Evolutionary conservation across 306 rosid genomes (phyloP).

Genomic region (Boehmeria nivea): DNA sequence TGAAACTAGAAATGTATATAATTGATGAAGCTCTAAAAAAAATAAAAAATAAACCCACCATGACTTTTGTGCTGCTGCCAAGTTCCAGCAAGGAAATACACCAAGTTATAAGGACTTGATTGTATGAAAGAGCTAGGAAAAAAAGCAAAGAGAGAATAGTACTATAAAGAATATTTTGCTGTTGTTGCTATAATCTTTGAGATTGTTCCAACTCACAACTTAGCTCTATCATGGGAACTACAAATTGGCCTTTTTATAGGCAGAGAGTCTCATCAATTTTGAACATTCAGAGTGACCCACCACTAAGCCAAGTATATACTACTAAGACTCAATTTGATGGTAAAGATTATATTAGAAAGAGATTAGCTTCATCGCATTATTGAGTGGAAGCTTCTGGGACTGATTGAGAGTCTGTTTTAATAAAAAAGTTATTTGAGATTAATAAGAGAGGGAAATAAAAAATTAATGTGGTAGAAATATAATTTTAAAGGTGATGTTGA

Average conservation of each 20-base stretch:
- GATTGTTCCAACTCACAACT: slow-evolving; percentile 7
- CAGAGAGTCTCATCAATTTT: slow-evolving; percentile 18
- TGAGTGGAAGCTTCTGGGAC: slow-evolving; percentile 39
- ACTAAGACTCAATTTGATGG: slow-evolving; percentile 16
- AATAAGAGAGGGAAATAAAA: not conserved
- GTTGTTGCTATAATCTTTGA: too few relatives aligned
- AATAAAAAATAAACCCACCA: not conserved
- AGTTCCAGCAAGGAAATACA: not conserved
- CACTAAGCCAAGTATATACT: slow-evolving; percentile 14
- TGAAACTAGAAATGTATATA: too few relatives aligned
- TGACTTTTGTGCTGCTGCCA: not conserved
- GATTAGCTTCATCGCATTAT: slow-evolving; percentile 40
- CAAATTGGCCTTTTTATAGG: slow-evolving; percentile 46
- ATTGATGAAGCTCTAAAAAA: too few relatives aligned
- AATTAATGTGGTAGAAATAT: not conserved
- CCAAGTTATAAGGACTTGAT: too few relatives aligned
- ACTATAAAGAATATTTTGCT: not conserved
- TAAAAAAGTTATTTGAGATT: slow-evolving; percentile 18
- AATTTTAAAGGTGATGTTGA: slow-evolving; percentile 39
- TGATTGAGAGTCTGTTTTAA: slow-evolving; percentile 21
- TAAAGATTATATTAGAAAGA: slow-evolving; percentile 9
- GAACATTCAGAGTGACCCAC: slow-evolving; percentile 27
- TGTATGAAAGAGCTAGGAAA: too few relatives aligned
- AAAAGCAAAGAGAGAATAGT: not conserved
- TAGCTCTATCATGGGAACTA: slow-evolving; percentile 22